Conservation (phyloP, 768 basidiomycete species). For the Sporobolomyces phaffii region DNA sequence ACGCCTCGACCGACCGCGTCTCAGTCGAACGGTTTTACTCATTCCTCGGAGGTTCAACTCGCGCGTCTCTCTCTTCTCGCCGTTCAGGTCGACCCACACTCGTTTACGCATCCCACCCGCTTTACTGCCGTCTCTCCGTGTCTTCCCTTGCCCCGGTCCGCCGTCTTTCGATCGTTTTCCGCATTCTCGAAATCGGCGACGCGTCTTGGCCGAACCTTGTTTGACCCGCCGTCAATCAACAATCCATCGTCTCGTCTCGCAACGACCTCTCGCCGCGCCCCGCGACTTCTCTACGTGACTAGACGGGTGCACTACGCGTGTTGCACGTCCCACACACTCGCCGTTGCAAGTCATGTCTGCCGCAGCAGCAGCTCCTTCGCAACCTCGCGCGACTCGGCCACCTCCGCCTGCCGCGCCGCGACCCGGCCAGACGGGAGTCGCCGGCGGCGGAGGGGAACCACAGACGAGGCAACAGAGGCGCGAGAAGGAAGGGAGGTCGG, state of each 20-base stretch:
- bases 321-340: not conserved
- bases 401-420: not conserved
- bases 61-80: not conserved
- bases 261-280: not conserved
- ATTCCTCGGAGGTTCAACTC: too few species aligned
- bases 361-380: not conserved
- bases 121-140: too few species aligned
- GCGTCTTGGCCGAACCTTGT: too few species aligned
- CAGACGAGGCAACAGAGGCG: constrained; percentile 12
- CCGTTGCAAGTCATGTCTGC: not conserved
- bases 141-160: too few species aligned
- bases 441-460: not conserved
- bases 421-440: not conserved
- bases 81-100: not conserved
- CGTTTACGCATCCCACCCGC: not conserved
- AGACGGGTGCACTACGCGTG: not conserved
- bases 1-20: too few species aligned
- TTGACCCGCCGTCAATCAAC: not conserved
- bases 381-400: constrained; percentile 11
- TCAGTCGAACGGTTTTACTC: too few species aligned
- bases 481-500: constrained; percentile 1
- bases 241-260: not conserved
- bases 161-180: not conserved
- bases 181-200: not conserved
- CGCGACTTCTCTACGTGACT: too few species aligned